Evolutionary conservation across 2,329 filamentous ascomycete genomes (phyloP).

Genomic region (Camptophora hylomeconis): DNA sequence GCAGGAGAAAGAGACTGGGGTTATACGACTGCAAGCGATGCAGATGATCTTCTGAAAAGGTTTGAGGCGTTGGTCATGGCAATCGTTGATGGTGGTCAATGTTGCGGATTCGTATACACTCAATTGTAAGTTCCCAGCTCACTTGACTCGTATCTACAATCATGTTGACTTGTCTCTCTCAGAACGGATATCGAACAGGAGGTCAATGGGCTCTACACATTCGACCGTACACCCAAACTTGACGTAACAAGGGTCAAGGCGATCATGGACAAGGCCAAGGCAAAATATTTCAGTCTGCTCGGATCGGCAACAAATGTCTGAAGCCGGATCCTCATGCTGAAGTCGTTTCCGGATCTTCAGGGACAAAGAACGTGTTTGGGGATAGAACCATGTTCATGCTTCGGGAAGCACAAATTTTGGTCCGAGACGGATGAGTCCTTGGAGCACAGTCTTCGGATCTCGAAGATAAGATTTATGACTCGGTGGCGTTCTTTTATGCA

Average conservation of each 20-base stretch:
- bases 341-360: no score
- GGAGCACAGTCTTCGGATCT: no score
- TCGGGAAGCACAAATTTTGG: no score
- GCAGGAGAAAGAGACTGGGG: slow-evolving; percentile 47
- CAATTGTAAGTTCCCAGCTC: slow-evolving; percentile 38
- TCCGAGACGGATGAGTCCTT: no score
- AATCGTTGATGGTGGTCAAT: slow-evolving; percentile 42
- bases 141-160: neutral
- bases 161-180: slow-evolving; percentile 4
- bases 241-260: slow-evolving; percentile 43
- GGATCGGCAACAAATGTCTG: neutral
- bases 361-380: no score
- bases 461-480: no score
- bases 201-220: slow-evolving; percentile 53
- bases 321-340: no score
- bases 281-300: slow-evolving; percentile 27
- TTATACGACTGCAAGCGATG: slow-evolving; percentile 51
- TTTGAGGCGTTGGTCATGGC: slow-evolving; percentile 47
- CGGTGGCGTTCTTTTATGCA: no score
- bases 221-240: slow-evolving; percentile 48
- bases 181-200: slow-evolving; percentile 52
- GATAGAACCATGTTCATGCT: no score
- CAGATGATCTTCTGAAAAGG: slow-evolving; percentile 45
- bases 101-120: slow-evolving; percentile 54
- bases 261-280: slow-evolving; percentile 42